Evolutionary conservation across 169 alveolate species (phyloP).

Genomic region (Cryptosporidium felis): DNA sequence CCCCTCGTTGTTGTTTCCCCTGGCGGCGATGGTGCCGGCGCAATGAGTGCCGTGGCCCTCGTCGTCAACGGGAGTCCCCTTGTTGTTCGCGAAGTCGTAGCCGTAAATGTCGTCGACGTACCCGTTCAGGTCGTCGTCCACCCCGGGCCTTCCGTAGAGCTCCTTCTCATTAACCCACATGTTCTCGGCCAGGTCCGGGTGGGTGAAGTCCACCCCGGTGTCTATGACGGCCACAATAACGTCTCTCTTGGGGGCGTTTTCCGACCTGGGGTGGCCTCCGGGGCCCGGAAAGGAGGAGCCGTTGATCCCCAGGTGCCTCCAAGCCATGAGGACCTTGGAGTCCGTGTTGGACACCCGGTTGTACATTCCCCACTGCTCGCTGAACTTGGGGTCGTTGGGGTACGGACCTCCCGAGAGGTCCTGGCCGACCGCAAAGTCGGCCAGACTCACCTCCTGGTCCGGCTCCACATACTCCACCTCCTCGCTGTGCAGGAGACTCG

Average conservation of each 20-base stretch:
- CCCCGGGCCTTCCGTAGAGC: slow-evolving; percentile 78
- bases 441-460: slow-evolving; percentile 57
- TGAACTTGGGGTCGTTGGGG: slow-evolving; percentile 56
- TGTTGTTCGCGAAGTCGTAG: slow-evolving; percentile 74
- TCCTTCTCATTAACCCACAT: slow-evolving; percentile 82
- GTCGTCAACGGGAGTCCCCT: slow-evolving; percentile 78
- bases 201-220: slow-evolving; percentile 86
- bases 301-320: slow-evolving; percentile 63
- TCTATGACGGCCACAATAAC: slow-evolving; percentile 83
- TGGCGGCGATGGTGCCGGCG: slow-evolving; percentile 82
- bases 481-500: slow-evolving; percentile 39
- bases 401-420: neutral
- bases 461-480: slow-evolving; percentile 67
- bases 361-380: slow-evolving; percentile 64
- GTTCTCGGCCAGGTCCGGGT: slow-evolving; percentile 80
- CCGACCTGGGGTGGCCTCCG: slow-evolving; percentile 16
- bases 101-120: slow-evolving; percentile 82
- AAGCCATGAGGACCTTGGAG: slow-evolving; percentile 65
- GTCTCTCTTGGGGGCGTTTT: slow-evolving; percentile 72
- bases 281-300: neutral
- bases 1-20: slow-evolving; percentile 75
- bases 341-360: slow-evolving; percentile 56
- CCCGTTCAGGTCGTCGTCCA: slow-evolving; percentile 81
- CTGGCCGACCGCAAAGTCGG: neutral
- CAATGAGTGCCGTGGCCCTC: slow-evolving; percentile 82